A percentile compares a stretch with the other conserved stretches of the same genome.
Conservation (phyloP, 768 basidiomycete genomes). For the Naganishia friedmannii region DNA sequence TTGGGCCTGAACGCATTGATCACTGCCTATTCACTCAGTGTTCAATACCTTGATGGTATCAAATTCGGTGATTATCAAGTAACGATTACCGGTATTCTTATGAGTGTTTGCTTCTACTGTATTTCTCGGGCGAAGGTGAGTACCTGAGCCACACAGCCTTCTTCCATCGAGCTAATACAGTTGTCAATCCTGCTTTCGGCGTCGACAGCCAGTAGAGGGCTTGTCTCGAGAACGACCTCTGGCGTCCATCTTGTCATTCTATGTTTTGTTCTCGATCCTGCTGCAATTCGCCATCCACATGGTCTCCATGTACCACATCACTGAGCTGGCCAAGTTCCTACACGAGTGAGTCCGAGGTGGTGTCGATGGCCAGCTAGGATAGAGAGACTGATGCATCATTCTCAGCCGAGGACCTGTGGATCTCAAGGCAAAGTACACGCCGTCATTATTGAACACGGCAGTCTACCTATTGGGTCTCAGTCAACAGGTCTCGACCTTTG, state of each 20-base stretch:
- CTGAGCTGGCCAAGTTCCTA: constrained; percentile 69
- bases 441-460: constrained; percentile 88
- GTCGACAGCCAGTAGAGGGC: constrained; percentile 82
- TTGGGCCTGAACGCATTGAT: constrained; percentile 95
- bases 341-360: constrained; percentile 60
- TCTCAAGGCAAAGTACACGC: constrained; percentile 93
- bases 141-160: constrained; percentile 1
- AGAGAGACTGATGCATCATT: background rate
- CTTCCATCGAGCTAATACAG: background rate
- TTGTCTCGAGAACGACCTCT: constrained; percentile 88
- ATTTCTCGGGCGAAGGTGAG: constrained; percentile 93
- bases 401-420: constrained; percentile 70
- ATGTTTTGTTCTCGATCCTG: constrained; percentile 86
- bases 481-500: constrained; percentile 97
- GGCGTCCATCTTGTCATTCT: constrained; percentile 94
- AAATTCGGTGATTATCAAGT: constrained; percentile 99
- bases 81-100: constrained; percentile 91
- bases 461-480: constrained; percentile 93
- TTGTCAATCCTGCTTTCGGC: background rate
- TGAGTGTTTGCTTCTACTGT: constrained; percentile 98
- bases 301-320: constrained; percentile 84
- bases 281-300: constrained; percentile 94
- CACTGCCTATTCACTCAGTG: constrained; percentile 95
- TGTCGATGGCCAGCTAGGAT: constrained; percentile 2
- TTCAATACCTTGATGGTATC: constrained; percentile 97